These are phyloP conservation scores for Silene latifolia DNA, from an alignment of 148 eudicot species.

Conservation along the genomic window DNA sequence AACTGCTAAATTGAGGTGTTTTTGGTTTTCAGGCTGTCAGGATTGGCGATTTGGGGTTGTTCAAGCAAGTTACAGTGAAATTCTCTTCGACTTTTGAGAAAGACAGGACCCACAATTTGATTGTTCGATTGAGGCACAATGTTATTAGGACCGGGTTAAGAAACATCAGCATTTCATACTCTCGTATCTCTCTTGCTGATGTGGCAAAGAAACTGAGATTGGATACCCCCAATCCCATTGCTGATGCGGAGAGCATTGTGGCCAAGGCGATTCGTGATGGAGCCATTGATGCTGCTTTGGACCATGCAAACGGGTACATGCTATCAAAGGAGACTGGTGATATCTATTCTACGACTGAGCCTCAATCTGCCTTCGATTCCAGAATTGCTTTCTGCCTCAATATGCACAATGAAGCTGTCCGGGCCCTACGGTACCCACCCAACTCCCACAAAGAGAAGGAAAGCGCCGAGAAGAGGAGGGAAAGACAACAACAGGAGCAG, in stretches of 20 bases:
- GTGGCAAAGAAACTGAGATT: constrained; percentile 77
- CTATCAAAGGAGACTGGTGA: constrained; percentile 92
- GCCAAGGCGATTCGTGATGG: constrained; percentile 94
- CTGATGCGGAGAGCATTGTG: constrained; percentile 96
- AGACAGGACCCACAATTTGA: constrained; percentile 78
- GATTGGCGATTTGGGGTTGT: constrained; percentile 87
- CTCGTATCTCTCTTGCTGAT: constrained; percentile 82
- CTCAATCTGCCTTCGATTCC: constrained; percentile 85
- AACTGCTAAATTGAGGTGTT: neutral
- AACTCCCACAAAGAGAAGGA: constrained; percentile 92
- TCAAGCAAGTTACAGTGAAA: constrained; percentile 66
- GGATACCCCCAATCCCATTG: constrained; percentile 78
- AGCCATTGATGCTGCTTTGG: constrained; percentile 88
- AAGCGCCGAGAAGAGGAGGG: constrained; percentile 96
- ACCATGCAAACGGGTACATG: constrained; percentile 89
- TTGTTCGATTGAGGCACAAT: constrained; percentile 83
- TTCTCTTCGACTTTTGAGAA: constrained; percentile 61
- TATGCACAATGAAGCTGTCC: constrained; percentile 94
- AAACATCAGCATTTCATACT: constrained; percentile 90
- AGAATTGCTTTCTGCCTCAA: constrained; percentile 91
- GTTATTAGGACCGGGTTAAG: constrained; percentile 89
- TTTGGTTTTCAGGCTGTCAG: constrained; percentile 65
- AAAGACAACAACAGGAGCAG: constrained; percentile 93
- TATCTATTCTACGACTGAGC: constrained; percentile 89
- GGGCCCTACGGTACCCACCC: constrained; percentile 83